Conservation (phyloP, 257 asterid species). For the Oldenlandia corymbosa region DNA sequence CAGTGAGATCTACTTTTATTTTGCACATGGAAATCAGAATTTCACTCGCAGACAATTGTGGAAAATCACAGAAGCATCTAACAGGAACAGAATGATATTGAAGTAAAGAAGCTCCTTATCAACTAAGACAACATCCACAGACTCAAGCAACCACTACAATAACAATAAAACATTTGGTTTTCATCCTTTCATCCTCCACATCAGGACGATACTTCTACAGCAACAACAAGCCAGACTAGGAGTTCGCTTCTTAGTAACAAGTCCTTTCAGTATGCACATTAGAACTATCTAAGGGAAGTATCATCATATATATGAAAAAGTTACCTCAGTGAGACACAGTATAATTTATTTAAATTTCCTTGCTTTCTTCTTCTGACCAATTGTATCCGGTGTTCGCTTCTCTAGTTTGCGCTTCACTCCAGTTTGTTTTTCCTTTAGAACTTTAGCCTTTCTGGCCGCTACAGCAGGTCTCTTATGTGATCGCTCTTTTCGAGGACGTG, state of each 20-base stretch:
- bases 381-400: constrained; percentile 50
- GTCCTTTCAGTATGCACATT: not conserved
- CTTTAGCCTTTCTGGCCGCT: constrained; percentile 72
- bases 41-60: not conserved
- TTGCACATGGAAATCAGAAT: not conserved
- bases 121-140: not conserved
- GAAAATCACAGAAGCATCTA: not conserved
- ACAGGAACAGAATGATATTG: not conserved
- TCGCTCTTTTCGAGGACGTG: constrained; percentile 21
- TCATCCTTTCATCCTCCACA: not conserved
- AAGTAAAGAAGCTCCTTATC: not conserved
- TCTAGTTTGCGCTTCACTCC: constrained; percentile 67
- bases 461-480: constrained; percentile 69
- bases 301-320: not conserved
- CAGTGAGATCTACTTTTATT: not conserved
- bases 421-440: constrained; percentile 29
- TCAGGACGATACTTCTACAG: not conserved
- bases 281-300: not conserved
- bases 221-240: not conserved
- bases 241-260: not conserved
- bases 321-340: not conserved
- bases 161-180: not conserved
- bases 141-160: not conserved
- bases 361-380: constrained; percentile 55
- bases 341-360: constrained; percentile 28